A percentile compares a stretch with the other conserved stretches of the same genome.
phyloP scores from a whole-genome alignment of 1,139 yeast genomes.

The Yamadazyma oceani region DNA sequence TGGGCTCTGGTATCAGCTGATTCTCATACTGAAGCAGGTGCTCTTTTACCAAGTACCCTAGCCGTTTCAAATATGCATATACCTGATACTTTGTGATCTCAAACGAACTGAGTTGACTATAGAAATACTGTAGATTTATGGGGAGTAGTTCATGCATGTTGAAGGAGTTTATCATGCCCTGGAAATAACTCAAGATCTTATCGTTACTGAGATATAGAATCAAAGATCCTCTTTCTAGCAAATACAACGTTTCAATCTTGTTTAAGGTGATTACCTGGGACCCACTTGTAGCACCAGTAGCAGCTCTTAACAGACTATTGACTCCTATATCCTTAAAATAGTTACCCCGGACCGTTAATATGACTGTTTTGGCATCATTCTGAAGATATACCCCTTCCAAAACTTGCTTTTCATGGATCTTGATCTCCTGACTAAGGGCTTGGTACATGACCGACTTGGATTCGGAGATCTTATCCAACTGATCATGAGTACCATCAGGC shows the following conservation, averaged over 20 bases:
- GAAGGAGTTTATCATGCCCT: conserved; percentile 13
- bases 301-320: conserved; percentile 8
- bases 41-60: conserved; percentile 69
- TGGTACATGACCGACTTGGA: conserved; percentile 73
- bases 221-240: conserved; percentile 82
- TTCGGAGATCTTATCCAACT: conserved; percentile 47
- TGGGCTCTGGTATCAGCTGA: conserved; percentile 3
- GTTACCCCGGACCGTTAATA: conserved; percentile 64
- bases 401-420: conserved; percentile 52
- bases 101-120: conserved; percentile 35
- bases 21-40: conserved; percentile 17
- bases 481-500: conserved; percentile 75
- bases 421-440: conserved; percentile 61
- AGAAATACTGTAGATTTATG: conserved; percentile 65
- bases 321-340: conserved; percentile 73
- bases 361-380: conserved; percentile 36
- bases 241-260: conserved; percentile 70
- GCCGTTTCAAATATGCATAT: conserved; percentile 71
- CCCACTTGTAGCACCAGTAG: conserved; percentile 11
- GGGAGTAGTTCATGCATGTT: conserved; percentile 27
- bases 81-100: conserved; percentile 61
- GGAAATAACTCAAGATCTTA: conserved; percentile 18
- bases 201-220: conserved; percentile 45
- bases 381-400: conserved; percentile 50
- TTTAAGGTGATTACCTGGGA: conserved; percentile 44